Conservation (phyloP, 2,329 filamentous ascomycete genomes). For the Stenocarpella maydis region DNA sequence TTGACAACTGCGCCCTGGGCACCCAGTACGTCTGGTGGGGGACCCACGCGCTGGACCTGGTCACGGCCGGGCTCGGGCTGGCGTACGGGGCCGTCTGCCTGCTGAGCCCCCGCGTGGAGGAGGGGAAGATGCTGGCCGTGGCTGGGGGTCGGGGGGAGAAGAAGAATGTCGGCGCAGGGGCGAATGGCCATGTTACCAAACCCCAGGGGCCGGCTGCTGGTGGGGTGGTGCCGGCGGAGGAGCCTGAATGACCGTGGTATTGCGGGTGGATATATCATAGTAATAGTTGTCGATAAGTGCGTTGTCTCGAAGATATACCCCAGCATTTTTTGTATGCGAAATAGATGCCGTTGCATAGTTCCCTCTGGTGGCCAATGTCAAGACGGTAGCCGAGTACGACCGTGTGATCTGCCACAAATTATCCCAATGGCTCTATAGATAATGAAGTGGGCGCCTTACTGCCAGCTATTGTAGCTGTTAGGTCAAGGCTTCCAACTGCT, state of each 20-base stretch:
- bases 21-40: conserved; percentile 95
- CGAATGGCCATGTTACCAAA: neutral
- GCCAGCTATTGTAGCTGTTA: too few relatives aligned
- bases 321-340: conserved; percentile 21
- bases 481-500: too few relatives aligned
- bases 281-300: conserved; percentile 1
- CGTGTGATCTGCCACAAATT: neutral
- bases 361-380: too few relatives aligned
- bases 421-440: neutral
- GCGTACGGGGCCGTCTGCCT: conserved; percentile 39
- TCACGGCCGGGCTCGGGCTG: conserved; percentile 47
- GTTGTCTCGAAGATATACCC: conserved; percentile 27
- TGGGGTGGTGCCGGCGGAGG: neutral
- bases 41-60: conserved; percentile 77
- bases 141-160: neutral
- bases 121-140: neutral
- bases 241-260: neutral
- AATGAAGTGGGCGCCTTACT: too few relatives aligned
- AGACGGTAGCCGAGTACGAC: too few relatives aligned
- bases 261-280: neutral
- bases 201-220: too few relatives aligned
- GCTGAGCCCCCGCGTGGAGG: neutral
- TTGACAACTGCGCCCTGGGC: conserved; percentile 79
- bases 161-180: neutral
- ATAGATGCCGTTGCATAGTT: neutral